A percentile compares a stretch with the other conserved stretches of the same genome.
These are phyloP conservation scores for Aspergillus costaricaensis DNA, from an alignment of 2,329 filamentous ascomycete species.

Conservation along the genomic window DNA sequence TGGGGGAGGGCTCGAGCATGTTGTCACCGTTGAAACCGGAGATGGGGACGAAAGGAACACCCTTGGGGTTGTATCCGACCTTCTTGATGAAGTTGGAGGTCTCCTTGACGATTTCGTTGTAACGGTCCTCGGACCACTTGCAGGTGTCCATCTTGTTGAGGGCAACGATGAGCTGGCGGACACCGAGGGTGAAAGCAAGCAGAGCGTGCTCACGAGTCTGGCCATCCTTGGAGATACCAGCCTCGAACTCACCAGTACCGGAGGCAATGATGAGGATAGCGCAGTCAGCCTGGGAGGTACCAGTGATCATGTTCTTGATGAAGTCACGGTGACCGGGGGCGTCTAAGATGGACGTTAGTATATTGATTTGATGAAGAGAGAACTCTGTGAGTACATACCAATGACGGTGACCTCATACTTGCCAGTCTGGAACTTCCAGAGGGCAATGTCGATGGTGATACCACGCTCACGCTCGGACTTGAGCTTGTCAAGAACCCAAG, in stretches of 20 bases:
- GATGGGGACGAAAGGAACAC: constrained; percentile 98
- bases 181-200: constrained; percentile 99
- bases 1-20: constrained; percentile 87
- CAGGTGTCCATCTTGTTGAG: constrained; percentile 99
- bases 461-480: constrained; percentile 99
- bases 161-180: constrained; percentile 99
- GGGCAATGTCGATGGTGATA: constrained; percentile 99
- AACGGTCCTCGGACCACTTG: constrained; percentile 97
- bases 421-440: constrained; percentile 99
- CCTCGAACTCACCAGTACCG: constrained; percentile 99
- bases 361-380: neutral
- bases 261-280: constrained; percentile 99
- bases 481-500: constrained; percentile 99
- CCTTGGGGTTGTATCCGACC: constrained; percentile 99
- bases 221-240: constrained; percentile 99
- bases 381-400: constrained; percentile 58
- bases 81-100: constrained; percentile 99
- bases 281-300: constrained; percentile 99
- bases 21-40: constrained; percentile 99
- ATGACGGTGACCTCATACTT: constrained; percentile 99
- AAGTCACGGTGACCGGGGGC: constrained; percentile 99
- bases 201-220: constrained; percentile 99
- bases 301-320: constrained; percentile 99
- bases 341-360: constrained; percentile 56
- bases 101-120: constrained; percentile 99